Base-by-base conservation (phyloP, 2,329 filamentous ascomycete genomes). In the Scopulariopsis brevicaulis region DNA sequence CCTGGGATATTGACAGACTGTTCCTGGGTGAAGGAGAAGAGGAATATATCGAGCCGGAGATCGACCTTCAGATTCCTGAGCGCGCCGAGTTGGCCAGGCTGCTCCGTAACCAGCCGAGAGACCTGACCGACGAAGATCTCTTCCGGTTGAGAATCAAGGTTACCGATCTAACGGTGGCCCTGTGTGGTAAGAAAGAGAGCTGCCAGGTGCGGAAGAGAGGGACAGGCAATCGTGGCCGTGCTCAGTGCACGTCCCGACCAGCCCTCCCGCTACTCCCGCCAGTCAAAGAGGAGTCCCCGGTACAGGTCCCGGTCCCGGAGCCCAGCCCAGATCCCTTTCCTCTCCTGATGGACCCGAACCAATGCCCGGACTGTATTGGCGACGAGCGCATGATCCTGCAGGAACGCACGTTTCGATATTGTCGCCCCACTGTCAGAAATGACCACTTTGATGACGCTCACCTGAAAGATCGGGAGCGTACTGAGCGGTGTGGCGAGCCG, bases 1-100 rank as follows among this genome's bases (percentile, higher is more conserved):
- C 62, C 35, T 64, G 56, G 64, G 67, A 70, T 40, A 67, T 71
- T 32, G 59, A 70, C 58, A 60, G 59, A 24, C 56, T 63, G 56
- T 61, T 60, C 11, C 60, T 46, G 24, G 62, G 58, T 37, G 56
- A 66, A 57, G 62, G 60, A 55, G 54, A 60, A 46, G 62, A 65
- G 34, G 59, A 65, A 56, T 66, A 64, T 43, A n/a, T 20, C 14
- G 55, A 63, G 40, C 64, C 59, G 12, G 35, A 37, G 3, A 63
- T 64, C 32, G 22, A 65, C 57, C 48, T 65, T 7, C 4, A 20
- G n/a, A 64, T 65, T 32, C 58, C 56, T n/a, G 58, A 65, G 54
- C 58, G 59, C 2, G 57, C 60, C 2, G 55, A 56, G 54, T 58
- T 65, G 2, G 63, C 62, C 12, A 20, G 62, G 8, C 61, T 66